Evolutionary conservation across 441 rosid species (phyloP), one percentile per base, ranked within the genome.

Genomic region (Cnidoscolus chayamansa): DNA sequence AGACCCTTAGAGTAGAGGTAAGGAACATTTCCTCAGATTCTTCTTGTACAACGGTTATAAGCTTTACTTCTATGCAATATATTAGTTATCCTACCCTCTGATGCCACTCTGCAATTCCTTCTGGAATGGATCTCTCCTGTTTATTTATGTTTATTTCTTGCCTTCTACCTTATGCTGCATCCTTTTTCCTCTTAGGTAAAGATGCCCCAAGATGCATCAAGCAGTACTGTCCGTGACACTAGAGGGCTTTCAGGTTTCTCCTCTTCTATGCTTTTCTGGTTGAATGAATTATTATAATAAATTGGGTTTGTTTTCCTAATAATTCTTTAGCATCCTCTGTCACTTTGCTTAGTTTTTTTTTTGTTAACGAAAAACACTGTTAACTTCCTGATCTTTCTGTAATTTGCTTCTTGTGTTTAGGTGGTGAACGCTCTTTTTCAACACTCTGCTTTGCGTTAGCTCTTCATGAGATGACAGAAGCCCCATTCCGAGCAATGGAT

Each of bases 401-500:
- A 56, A 20, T 43, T 25, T 53, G 31, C 15, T 15, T 61, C 17
- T 58, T 63, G 45, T 40, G 66, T 48, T 71, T 73, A 95, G 99
- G 99, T 54, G 99, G 98, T 45, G 99, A 95, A 76, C 98, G 97
- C 63, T 93, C 98, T 59, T 93, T 95, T 82, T 95, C 98, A 50
- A 95, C 99, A n/a, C 75, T 96, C 76, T 96, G 98, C 86, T 95
- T 95, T 83, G 90, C 97, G 2, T 78, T 95, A 69, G 92, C 97
- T 75, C 97, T 95, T 73, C 99, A 95, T 81, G 85, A 85, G 74
- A 90, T 93, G 95, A 90, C 94, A 3, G 99, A 93, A 80, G 84
- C 97, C 35, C 97, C 99, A 72, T 95, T 95, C 69, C 89, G 98
- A 80, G 99, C 98, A 1, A 96, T 96, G 98, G 99, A 93, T 67